Percentiles rank a stretch among this genome's conserved stretches.
These are phyloP conservation scores for Paramecium pentaurelia DNA, from an alignment of 73 alveolate species.

Conservation along the genomic window DNA sequence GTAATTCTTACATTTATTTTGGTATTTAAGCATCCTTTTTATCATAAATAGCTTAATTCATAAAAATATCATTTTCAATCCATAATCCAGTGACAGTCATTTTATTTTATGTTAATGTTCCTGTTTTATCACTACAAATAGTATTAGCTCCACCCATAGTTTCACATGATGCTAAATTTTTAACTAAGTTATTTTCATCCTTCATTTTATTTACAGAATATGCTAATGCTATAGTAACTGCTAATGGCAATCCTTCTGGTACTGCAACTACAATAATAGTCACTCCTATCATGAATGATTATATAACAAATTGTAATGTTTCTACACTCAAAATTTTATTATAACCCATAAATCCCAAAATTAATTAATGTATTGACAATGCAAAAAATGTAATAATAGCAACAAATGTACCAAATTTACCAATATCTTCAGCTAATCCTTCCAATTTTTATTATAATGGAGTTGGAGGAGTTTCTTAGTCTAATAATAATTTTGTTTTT, in stretches of 20 bases:
- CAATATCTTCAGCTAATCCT: constrained; percentile 83
- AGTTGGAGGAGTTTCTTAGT: constrained; percentile 59
- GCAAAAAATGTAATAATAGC: constrained; percentile 77
- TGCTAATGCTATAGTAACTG: constrained; percentile 91
- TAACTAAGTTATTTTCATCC: constrained; percentile 91
- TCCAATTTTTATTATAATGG: constrained; percentile 70
- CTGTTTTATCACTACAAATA: constrained; percentile 92
- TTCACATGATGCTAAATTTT: constrained; percentile 93
- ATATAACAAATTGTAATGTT: constrained; percentile 62
- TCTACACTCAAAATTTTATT: constrained; percentile 62
- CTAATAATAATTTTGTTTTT: constrained; percentile 13
- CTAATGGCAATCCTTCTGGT: constrained; percentile 98
- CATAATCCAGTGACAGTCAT: constrained; percentile 80
- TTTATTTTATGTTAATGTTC: constrained; percentile 84
- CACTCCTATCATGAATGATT: constrained; percentile 77
- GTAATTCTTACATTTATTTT: constrained; percentile 33
- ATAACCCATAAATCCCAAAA: constrained; percentile 62
- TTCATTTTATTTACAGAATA: constrained; percentile 92
- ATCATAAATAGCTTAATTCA: constrained; percentile 31
- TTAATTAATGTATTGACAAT: constrained; percentile 62
- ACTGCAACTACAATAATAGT: constrained; percentile 94
- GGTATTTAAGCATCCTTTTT: constrained; percentile 33
- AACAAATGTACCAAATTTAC: constrained; percentile 73
- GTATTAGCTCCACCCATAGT: constrained; percentile 98
- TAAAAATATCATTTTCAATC: constrained; percentile 52